Conservation (phyloP, 176 grass and related monocot genomes). For the Zoysia pacifica region DNA sequence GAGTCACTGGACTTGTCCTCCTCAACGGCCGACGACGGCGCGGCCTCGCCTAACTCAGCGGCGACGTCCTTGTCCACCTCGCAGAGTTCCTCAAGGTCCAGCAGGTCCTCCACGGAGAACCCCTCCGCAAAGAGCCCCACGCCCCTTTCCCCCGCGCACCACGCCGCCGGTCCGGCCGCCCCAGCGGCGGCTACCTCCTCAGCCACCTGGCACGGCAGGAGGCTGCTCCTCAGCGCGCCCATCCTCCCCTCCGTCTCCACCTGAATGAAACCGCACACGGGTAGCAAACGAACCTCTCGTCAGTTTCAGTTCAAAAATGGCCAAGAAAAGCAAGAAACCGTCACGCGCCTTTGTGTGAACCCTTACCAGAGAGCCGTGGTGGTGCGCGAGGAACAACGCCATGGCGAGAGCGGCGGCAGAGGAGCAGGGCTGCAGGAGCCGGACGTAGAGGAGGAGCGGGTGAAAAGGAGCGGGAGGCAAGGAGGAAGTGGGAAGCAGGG, state of each 20-base stretch:
- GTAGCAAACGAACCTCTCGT: constrained; percentile 10
- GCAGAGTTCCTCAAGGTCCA: constrained; percentile 72
- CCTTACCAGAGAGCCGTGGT: constrained; percentile 44
- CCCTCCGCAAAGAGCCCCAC: constrained; percentile 40
- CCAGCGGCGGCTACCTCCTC: constrained; percentile 31
- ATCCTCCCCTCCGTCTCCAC: constrained; percentile 49
- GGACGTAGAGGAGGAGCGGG: not conserved
- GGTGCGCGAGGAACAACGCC: constrained; percentile 48
- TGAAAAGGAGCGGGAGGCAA: constrained; percentile 19
- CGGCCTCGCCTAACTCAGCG: constrained; percentile 7
- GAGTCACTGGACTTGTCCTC: constrained; percentile 55
- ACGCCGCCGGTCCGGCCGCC: not conserved
- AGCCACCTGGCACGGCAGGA: constrained; percentile 40
- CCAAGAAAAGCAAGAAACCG: not conserved
- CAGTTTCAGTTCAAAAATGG: constrained; percentile 1
- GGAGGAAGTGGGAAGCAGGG: constrained; percentile 42
- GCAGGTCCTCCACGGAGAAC: constrained; percentile 83
- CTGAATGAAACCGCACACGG: constrained; percentile 25
- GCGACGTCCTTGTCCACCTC: constrained; percentile 50
- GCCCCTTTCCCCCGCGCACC: constrained; percentile 10
- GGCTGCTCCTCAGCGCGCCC: constrained; percentile 60
- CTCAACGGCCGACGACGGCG: constrained; percentile 1
- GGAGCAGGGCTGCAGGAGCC: not conserved
- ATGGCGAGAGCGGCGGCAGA: constrained; percentile 10
- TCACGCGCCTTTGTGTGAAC: not conserved